A percentile compares a stretch with the other conserved stretches of the same genome.
These are phyloP conservation scores for Clarireedia paspali DNA, from an alignment of 2,329 filamentous ascomycete species.

Conservation along the genomic window DNA sequence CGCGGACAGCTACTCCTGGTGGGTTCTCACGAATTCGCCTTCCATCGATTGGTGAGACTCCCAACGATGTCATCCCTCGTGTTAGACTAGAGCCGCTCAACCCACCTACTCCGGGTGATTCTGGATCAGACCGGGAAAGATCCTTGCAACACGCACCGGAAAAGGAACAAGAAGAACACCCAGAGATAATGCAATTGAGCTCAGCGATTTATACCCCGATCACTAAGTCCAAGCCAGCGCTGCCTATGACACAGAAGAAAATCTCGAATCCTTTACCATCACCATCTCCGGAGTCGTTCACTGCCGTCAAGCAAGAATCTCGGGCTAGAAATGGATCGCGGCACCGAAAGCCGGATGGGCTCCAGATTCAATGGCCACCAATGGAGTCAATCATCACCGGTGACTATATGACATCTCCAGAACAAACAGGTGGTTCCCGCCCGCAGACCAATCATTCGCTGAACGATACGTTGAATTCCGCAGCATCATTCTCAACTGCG, in stretches of 20 bases:
- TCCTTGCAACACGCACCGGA: constrained; percentile 25
- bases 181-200: constrained; percentile 32
- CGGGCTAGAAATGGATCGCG: constrained; percentile 62
- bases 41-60: constrained; percentile 69
- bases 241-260: constrained; percentile 52
- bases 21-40: constrained; percentile 58
- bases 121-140: constrained; percentile 39
- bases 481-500: constrained; percentile 40
- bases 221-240: constrained; percentile 52
- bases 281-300: constrained; percentile 56
- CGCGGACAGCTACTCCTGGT: constrained; percentile 52
- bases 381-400: constrained; percentile 42
- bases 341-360: constrained; percentile 68
- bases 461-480: constrained; percentile 27
- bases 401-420: constrained; percentile 48
- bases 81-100: constrained; percentile 34
- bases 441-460: constrained; percentile 11
- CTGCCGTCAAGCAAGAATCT: constrained; percentile 51
- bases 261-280: constrained; percentile 56
- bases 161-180: constrained; percentile 24
- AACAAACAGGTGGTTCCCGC: constrained; percentile 44
- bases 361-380: constrained; percentile 55
- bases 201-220: constrained; percentile 29
- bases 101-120: constrained; percentile 35
- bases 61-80: constrained; percentile 40